These are phyloP conservation scores for Mycena galopus DNA, from an alignment of 768 basidiomycete genomes.

Conservation along the genomic window DNA sequence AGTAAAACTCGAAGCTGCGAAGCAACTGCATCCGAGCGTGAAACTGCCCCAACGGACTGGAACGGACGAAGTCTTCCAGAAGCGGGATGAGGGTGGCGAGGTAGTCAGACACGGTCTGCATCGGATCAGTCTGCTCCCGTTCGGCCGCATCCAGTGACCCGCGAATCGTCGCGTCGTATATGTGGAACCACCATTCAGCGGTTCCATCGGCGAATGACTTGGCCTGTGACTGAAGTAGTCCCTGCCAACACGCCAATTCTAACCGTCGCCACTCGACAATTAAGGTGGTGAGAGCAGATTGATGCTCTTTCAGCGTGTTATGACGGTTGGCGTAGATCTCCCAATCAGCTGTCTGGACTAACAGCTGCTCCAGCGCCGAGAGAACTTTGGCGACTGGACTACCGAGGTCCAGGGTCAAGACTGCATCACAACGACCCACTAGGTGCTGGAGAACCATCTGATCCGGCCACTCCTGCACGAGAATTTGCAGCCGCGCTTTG, in stretches of 20 bases:
- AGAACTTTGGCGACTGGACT: slow-evolving; percentile 88
- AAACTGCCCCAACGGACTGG: slow-evolving; percentile 90
- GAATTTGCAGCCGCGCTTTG: slow-evolving; percentile 60
- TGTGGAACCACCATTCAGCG: slow-evolving; percentile 88
- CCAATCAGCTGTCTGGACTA: slow-evolving; percentile 94
- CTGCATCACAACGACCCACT: slow-evolving; percentile 72
- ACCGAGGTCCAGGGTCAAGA: slow-evolving; percentile 71
- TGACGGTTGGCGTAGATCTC: slow-evolving; percentile 95
- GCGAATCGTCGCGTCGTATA: slow-evolving; percentile 84
- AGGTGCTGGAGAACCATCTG: slow-evolving; percentile 97
- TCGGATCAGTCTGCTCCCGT: slow-evolving; percentile 49
- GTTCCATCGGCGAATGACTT: slow-evolving; percentile 62
- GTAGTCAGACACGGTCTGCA: slow-evolving; percentile 60
- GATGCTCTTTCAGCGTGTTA: slow-evolving; percentile 81
- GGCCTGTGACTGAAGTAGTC: slow-evolving; percentile 80
- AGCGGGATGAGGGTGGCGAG: slow-evolving; percentile 78
- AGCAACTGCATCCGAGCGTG: slow-evolving; percentile 75
- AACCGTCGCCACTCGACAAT: slow-evolving; percentile 93
- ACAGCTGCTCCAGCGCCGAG: slow-evolving; percentile 85
- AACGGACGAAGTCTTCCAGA: slow-evolving; percentile 82
- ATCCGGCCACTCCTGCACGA: slow-evolving; percentile 92
- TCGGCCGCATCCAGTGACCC: slow-evolving; percentile 67
- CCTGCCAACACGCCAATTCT: slow-evolving; percentile 90
- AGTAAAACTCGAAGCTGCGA: slow-evolving; percentile 71
- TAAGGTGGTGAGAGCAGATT: slow-evolving; percentile 72